Percentiles rank a stretch among this genome's conserved stretches.
phyloP scores from a whole-genome alignment of 1,284 basidiomycete species.

The Cryptococcus sp. region DNA sequence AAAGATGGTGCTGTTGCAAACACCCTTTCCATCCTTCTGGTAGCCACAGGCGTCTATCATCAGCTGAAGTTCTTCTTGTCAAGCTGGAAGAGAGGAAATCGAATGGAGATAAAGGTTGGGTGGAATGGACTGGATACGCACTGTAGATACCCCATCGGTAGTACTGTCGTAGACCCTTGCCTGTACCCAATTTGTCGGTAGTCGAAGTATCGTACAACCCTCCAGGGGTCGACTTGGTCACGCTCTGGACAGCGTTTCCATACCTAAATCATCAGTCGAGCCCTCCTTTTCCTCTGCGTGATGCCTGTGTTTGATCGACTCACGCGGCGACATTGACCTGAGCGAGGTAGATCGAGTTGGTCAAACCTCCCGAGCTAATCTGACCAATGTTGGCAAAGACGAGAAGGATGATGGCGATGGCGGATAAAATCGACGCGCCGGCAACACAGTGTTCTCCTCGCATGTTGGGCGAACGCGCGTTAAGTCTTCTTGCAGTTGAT shows the following conservation, averaged over 20 bases:
- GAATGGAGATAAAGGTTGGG: not conserved
- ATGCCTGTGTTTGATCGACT: no score
- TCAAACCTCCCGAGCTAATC: constrained; percentile 28
- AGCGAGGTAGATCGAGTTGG: constrained; percentile 35
- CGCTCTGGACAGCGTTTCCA: constrained; percentile 30
- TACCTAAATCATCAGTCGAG: no score
- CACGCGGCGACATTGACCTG: constrained; percentile 41
- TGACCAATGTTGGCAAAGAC: constrained; percentile 44
- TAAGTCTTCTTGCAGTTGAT: not conserved
- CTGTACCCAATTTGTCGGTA: constrained; percentile 26
- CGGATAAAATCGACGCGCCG: constrained; percentile 36
- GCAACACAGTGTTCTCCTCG: constrained; percentile 43
- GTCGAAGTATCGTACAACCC: constrained; percentile 30
- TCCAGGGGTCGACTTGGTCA: constrained; percentile 20
- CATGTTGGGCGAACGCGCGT: constrained; percentile 21
- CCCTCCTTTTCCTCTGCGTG: no score
- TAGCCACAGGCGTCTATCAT: constrained; percentile 41
- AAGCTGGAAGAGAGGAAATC: not conserved
- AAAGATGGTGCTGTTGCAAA: constrained; percentile 42
- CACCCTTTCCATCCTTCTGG: constrained; percentile 33
- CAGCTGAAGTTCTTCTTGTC: no score
- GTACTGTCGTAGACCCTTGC: constrained; percentile 36
- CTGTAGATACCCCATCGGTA: constrained; percentile 45
- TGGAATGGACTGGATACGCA: constrained; percentile 19
- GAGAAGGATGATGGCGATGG: constrained; percentile 40